Percentiles rank a stretch among this genome's conserved stretches.
These are phyloP conservation scores for Stephania yunnanensis DNA, from an alignment of 164 flowering plant genomes.

Conservation along the genomic window DNA sequence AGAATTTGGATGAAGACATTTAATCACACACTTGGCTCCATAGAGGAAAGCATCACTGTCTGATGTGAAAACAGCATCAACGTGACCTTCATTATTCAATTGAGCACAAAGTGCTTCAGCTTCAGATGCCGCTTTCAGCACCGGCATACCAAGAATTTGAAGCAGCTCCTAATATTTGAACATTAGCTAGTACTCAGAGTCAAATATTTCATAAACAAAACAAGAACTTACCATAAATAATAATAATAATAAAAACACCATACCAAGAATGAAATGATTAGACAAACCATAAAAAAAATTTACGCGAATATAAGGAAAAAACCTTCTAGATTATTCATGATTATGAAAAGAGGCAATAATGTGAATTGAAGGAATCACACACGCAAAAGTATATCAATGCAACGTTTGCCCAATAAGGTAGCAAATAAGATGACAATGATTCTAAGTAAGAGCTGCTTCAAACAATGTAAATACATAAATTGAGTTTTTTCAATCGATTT, in stretches of 20 bases:
- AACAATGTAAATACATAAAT: too few relatives aligned
- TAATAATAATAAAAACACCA: too few relatives aligned
- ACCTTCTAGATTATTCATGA: too few relatives aligned
- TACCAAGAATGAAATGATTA: background rate
- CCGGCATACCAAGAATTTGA: slow-evolving; percentile 85
- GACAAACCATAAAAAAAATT: too few relatives aligned
- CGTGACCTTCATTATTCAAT: slow-evolving; percentile 68
- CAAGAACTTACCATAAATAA: too few relatives aligned
- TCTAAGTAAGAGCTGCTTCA: too few relatives aligned
- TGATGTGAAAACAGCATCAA: slow-evolving; percentile 88
- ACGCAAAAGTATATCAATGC: too few relatives aligned
- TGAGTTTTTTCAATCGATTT: background rate
- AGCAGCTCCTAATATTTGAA: slow-evolving; percentile 59
- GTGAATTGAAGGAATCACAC: too few relatives aligned
- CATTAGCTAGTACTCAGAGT: background rate
- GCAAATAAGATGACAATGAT: too few relatives aligned
- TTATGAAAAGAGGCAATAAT: too few relatives aligned
- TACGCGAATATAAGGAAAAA: background rate
- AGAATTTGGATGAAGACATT: slow-evolving; percentile 54
- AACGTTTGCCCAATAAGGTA: too few relatives aligned
- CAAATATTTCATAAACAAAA: background rate
- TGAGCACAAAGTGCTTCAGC: slow-evolving; percentile 97
- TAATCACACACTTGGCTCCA: slow-evolving; percentile 88
- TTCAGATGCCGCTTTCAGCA: slow-evolving; percentile 68
- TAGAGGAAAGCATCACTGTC: slow-evolving; percentile 94